A percentile compares a stretch with the other conserved stretches of the same genome.
phyloP scores from a whole-genome alignment of 2,329 filamentous ascomycete genomes.

The Trichoderma guizhouense region DNA sequence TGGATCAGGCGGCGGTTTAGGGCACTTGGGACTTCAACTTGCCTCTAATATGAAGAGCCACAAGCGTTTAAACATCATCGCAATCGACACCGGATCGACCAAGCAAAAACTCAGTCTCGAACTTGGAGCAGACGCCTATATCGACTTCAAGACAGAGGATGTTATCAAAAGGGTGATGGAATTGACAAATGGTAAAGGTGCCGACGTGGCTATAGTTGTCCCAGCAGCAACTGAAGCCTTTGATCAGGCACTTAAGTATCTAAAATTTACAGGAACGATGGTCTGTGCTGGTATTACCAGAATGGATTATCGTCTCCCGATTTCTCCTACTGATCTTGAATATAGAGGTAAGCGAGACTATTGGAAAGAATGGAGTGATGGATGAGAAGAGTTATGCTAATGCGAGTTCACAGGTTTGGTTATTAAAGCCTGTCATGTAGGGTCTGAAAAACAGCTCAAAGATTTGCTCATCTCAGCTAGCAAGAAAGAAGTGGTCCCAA shows the following conservation, averaged over 20 bases:
- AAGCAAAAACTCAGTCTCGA: background rate
- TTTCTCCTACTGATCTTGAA: background rate
- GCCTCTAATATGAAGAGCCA: background rate
- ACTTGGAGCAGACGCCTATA: background rate
- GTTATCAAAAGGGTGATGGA: background rate
- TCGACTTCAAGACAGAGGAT: background rate
- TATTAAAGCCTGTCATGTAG: background rate
- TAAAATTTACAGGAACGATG: background rate
- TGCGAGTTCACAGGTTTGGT: background rate
- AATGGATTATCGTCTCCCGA: background rate
- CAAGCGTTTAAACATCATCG: background rate
- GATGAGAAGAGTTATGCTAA: background rate
- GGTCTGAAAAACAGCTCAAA: background rate
- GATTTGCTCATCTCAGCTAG: background rate
- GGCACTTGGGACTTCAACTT: background rate
- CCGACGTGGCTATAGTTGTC: background rate
- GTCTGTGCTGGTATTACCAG: background rate
- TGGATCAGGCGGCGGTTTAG: background rate
- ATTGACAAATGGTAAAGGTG: background rate
- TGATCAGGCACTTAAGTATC: background rate
- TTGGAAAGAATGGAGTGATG: fast-evolving
- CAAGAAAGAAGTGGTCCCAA: background rate
- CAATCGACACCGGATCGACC: background rate
- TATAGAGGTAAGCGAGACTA: background rate
- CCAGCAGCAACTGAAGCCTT: background rate